A percentile compares a stretch with the other conserved stretches of the same genome.
Evolutionary conservation across 2,329 filamentous ascomycete species (phyloP).

Genomic region (Fusarium zealandicum): DNA sequence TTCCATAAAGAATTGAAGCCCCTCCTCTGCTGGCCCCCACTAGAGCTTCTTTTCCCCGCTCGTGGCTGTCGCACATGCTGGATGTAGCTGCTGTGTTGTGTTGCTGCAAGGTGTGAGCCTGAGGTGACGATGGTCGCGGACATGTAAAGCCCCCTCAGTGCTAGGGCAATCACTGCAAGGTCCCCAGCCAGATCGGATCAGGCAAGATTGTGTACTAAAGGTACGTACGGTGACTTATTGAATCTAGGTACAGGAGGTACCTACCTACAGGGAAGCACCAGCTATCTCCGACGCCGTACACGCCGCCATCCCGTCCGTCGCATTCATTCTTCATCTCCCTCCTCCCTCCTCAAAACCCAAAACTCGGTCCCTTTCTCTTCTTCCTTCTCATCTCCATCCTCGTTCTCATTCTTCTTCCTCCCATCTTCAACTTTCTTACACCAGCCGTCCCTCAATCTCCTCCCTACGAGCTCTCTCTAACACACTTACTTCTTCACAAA

Average conservation of each 20-base stretch:
- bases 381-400: no score
- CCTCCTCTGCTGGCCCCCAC: slow-evolving; percentile 24
- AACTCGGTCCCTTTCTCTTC: slow-evolving; percentile 14
- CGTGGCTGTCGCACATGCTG: slow-evolving; percentile 30
- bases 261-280: neutral
- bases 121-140: slow-evolving; percentile 24
- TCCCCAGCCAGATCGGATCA: slow-evolving; percentile 17
- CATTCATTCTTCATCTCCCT: slow-evolving; percentile 30
- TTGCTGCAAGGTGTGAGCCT: neutral
- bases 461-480: slow-evolving; percentile 8
- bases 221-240: neutral
- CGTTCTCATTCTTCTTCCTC: slow-evolving; percentile 7
- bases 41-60: slow-evolving; percentile 32
- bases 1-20: slow-evolving; percentile 8
- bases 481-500: slow-evolving; percentile 23
- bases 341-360: slow-evolving; percentile 28
- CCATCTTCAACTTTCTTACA: slow-evolving; percentile 7
- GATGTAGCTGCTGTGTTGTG: neutral
- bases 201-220: neutral
- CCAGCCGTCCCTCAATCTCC: slow-evolving; percentile 1
- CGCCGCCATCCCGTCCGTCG: slow-evolving; percentile 9
- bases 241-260: neutral
- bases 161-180: slow-evolving; percentile 5
- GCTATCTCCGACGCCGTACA: slow-evolving; percentile 13
- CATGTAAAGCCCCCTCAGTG: slow-evolving; percentile 27